Conservation (phyloP, 1,139 yeast genomes). For the Kodamaea arcana region DNA sequence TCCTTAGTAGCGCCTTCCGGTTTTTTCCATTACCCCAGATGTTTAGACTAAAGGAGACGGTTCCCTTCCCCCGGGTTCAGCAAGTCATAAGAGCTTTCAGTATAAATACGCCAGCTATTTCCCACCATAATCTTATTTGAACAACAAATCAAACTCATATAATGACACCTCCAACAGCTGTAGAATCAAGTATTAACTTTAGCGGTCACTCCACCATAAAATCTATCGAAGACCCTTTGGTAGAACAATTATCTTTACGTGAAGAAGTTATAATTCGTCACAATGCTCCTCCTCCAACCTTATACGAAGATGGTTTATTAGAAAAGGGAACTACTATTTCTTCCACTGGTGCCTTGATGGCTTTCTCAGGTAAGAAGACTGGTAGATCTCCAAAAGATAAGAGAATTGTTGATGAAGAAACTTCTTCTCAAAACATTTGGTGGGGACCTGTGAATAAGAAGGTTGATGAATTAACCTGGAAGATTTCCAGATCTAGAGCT, state of each 20-base stretch:
- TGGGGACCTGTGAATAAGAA: slow-evolving; percentile 99
- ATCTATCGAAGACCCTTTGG: slow-evolving; percentile 42
- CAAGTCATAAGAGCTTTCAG: slow-evolving; percentile 5
- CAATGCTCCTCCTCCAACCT: slow-evolving; percentile 89
- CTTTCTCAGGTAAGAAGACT: slow-evolving; percentile 92
- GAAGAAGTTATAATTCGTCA: slow-evolving; percentile 60
- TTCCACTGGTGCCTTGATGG: slow-evolving; percentile 92
- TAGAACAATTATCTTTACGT: slow-evolving; percentile 40
- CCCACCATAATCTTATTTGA: slow-evolving; percentile 3
- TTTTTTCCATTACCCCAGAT: background rate
- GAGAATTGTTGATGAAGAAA: slow-evolving; percentile 92
- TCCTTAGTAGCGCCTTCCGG: background rate
- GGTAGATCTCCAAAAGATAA: slow-evolving; percentile 99
- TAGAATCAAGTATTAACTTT: slow-evolving; percentile 45
- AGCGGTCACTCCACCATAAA: slow-evolving; percentile 42
- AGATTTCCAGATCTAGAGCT: slow-evolving; percentile 93
- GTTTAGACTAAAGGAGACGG: slow-evolving; percentile 2
- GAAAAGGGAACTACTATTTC: slow-evolving; percentile 92
- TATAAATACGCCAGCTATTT: slow-evolving; percentile 2
- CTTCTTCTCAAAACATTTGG: slow-evolving; percentile 85
- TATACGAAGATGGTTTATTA: slow-evolving; percentile 90
- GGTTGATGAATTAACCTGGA: slow-evolving; percentile 93
- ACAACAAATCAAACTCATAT: slow-evolving; percentile 6
- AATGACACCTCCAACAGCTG: slow-evolving; percentile 49
- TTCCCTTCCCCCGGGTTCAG: slow-evolving; percentile 18